Base-by-base conservation (phyloP, 75 land plant species). In the Pinus tabuliformis region DNA sequence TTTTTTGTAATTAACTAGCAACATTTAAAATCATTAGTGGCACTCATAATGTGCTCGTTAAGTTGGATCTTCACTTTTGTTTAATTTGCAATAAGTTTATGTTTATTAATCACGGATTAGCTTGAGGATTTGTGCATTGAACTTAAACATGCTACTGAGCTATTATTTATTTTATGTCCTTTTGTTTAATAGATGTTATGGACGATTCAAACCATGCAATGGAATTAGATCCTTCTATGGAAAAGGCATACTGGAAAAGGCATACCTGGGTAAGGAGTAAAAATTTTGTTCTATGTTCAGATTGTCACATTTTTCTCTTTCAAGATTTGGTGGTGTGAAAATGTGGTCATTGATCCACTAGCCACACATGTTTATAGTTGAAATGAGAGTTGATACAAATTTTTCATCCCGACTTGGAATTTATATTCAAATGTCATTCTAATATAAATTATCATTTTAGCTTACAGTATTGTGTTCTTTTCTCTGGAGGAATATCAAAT, bases 191-290 rank as follows among this genome's bases (percentile, higher is more conserved):
- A 95, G 98, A 92, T 78, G 95, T 93, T 66, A 90, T 95, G 73
- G 88, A 91, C 61, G 95, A 95, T 89, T 95, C 95, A 39, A 95
- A 87, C 85, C 83, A 60, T 72, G 98, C 98, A 59, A 92, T 95
- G 56, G 88, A 92, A 80, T 78, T 92, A 81, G 89, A 95, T 77
- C 81, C 98, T 52, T 82, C 88, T 37, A n/a, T n/a, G n/a, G n/a
- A n/a, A n/a, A n/a, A n/a, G n/a, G n/a, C n/a, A n/a, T n/a, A n/a
- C 73, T 89, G 74, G 36, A 93, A 1, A 91, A 91, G 81, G 98
- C 95, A 24, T 90, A 91, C 71, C 80, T 89, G 72, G 90, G 98
- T 3, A 92, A 92, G 79, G 98, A 90, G 98, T 92, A 64, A 57
- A 87, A 79, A 18, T 11, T 17, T 13, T 28, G 61, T 45, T 8